Conservation (phyloP, 169 alveolate species). For the Plasmodium gonderi region DNA sequence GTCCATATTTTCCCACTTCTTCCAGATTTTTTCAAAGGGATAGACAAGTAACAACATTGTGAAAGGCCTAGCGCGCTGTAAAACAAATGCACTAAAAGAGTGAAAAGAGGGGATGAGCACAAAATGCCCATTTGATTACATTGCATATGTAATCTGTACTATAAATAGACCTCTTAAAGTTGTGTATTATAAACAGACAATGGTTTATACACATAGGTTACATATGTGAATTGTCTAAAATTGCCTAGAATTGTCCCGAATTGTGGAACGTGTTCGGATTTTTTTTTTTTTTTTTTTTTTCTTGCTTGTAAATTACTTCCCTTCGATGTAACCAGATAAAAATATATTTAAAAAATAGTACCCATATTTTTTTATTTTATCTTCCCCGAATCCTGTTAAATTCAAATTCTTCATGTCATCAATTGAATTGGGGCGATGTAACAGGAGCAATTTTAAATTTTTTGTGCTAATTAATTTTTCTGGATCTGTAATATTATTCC, state of each 20-base stretch:
- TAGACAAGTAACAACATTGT: background rate
- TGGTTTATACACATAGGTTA: background rate
- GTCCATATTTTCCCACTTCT: background rate
- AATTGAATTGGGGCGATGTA: conserved; percentile 42
- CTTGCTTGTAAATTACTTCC: background rate
- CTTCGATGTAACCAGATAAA: conserved; percentile 5
- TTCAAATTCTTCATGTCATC: conserved; percentile 48
- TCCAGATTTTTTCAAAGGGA: background rate
- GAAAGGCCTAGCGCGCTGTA: background rate
- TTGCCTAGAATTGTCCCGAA: background rate
- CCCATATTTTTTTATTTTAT: conserved; percentile 63
- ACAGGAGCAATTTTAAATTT: conserved; percentile 44
- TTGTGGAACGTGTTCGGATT: too few relatives aligned
- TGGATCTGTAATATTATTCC: conserved; percentile 52
- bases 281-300: background rate
- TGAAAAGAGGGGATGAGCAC: background rate
- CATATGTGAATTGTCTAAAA: background rate
- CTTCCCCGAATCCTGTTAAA: conserved; percentile 63
- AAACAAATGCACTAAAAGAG: background rate
- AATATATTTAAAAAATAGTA: conserved; percentile 36
- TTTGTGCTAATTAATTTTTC: conserved; percentile 72
- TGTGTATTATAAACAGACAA: background rate
- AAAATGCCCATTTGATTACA: background rate
- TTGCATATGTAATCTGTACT: background rate
- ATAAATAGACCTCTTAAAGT: background rate